A percentile compares a stretch with the other conserved stretches of the same genome.
Evolutionary conservation across 2,329 filamentous ascomycete species (phyloP).

Genomic region (Alternaria triticimaculans): DNA sequence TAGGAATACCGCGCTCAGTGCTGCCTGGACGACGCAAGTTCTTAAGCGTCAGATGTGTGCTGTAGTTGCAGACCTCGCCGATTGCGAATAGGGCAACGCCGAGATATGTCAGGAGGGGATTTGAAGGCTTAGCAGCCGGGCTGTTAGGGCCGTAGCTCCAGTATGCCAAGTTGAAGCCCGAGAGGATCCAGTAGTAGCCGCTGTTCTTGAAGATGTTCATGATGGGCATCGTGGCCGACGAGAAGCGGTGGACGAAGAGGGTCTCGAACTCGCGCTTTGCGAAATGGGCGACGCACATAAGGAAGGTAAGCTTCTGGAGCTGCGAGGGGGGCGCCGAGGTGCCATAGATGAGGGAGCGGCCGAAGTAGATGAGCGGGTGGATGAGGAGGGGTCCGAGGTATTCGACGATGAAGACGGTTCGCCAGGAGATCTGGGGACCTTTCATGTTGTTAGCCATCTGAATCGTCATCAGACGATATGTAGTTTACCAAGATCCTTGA

Average conservation of each 20-base stretch:
- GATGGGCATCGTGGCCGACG: slow-evolving; percentile 89
- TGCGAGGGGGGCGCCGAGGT: slow-evolving; percentile 63
- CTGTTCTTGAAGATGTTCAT: slow-evolving; percentile 95
- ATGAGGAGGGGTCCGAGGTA: slow-evolving; percentile 92
- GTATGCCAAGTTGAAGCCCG: slow-evolving; percentile 80
- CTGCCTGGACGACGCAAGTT: slow-evolving; percentile 78
- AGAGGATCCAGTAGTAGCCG: slow-evolving; percentile 88
- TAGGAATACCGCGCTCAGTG: slow-evolving; percentile 83
- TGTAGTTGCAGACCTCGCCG: slow-evolving; percentile 80
- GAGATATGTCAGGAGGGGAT: slow-evolving; percentile 58
- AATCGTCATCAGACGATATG: background rate
- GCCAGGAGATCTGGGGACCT: slow-evolving; percentile 92
- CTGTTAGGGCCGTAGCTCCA: slow-evolving; percentile 83
- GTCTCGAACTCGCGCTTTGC: slow-evolving; percentile 96
- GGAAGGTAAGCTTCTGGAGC: slow-evolving; percentile 75
- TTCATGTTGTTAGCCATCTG: slow-evolving; percentile 12
- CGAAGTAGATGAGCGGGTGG: slow-evolving; percentile 74
- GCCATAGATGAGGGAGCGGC: slow-evolving; percentile 76
- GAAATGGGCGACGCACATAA: slow-evolving; percentile 82
- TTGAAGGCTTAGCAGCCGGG: slow-evolving; percentile 63
- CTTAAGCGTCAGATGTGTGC: slow-evolving; percentile 79
- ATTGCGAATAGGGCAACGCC: slow-evolving; percentile 76
- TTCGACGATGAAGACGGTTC: slow-evolving; percentile 92
- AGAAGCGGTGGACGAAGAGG: slow-evolving; percentile 93
- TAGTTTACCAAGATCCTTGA: slow-evolving; percentile 85